Conservation (phyloP, 192 early-diverging fungal species). For the Lobulomyces angularis region DNA sequence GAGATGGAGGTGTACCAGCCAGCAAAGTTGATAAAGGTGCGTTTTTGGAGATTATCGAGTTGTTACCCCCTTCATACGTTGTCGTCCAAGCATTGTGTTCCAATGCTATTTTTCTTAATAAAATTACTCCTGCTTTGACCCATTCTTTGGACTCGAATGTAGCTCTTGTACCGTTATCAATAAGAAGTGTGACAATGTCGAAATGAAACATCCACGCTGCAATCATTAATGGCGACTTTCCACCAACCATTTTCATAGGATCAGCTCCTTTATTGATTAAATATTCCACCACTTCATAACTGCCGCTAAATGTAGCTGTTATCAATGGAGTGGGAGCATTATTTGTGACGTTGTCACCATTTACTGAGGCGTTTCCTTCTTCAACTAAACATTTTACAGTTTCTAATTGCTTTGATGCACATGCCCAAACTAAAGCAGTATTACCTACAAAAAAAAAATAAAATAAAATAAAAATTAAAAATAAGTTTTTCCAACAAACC, state of each 20-base stretch:
- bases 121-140: conserved; percentile 24
- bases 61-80: background rate
- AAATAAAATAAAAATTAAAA: too few species aligned
- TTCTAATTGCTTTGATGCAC: conserved; percentile 12
- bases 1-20: too few species aligned
- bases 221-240: conserved; percentile 28
- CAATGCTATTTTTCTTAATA: conserved; percentile 14
- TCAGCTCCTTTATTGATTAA: conserved; percentile 26
- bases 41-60: background rate
- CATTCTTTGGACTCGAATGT: conserved; percentile 23
- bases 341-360: background rate
- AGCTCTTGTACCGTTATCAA: conserved; percentile 12
- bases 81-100: conserved; percentile 23
- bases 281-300: conserved; percentile 16
- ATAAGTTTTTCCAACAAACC: too few species aligned
- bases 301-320: conserved; percentile 22
- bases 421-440: conserved; percentile 32
- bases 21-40: background rate
- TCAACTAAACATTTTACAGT: conserved; percentile 19
- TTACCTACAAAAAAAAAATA: too few species aligned
- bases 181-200: conserved; percentile 16
- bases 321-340: conserved; percentile 25
- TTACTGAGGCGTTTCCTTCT: conserved; percentile 4
- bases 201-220: conserved; percentile 27
- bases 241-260: conserved; percentile 22